Evolutionary conservation across 768 basidiomycete species (phyloP).

Genomic region (Gymnopilus junonius): DNA sequence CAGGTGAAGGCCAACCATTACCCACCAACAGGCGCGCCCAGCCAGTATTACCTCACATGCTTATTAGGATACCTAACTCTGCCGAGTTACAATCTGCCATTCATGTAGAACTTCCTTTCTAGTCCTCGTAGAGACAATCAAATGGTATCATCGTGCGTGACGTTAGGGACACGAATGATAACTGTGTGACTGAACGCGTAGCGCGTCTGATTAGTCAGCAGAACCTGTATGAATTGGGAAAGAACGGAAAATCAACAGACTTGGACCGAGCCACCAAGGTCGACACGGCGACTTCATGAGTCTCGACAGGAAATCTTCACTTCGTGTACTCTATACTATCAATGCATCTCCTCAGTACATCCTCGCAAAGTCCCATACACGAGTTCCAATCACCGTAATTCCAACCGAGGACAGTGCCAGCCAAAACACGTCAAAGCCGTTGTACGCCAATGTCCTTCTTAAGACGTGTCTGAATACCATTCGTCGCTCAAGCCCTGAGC

Average conservation of each 20-base stretch:
- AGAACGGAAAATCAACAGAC: constrained; percentile 8
- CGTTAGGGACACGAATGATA: constrained; percentile 25
- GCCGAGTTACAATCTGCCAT: constrained; percentile 50
- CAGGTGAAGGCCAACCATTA: neutral
- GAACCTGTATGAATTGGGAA: constrained; percentile 18
- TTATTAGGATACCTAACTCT: constrained; percentile 54
- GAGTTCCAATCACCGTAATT: constrained; percentile 43
- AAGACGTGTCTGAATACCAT: constrained; percentile 72
- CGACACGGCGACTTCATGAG: constrained; percentile 2
- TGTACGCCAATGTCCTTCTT: constrained; percentile 61
- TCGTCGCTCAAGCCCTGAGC: constrained; percentile 73
- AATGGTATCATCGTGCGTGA: constrained; percentile 12
- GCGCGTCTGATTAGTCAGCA: constrained; percentile 28
- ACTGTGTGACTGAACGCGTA: constrained; percentile 31
- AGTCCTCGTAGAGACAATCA: neutral
- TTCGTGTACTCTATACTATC: constrained; percentile 77
- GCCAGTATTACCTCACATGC: constrained; percentile 33
- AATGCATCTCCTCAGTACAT: constrained; percentile 79
- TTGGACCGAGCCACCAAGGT: neutral
- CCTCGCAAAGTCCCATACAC: constrained; percentile 62
- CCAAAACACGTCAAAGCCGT: constrained; percentile 20
- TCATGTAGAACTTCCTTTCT: constrained; percentile 28
- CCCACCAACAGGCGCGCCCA: constrained; percentile 13
- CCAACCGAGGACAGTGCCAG: constrained; percentile 20
- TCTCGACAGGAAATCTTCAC: constrained; percentile 37